Percentiles rank a stretch among this genome's conserved stretches.
These are phyloP conservation scores for Darksidea phi DNA, from an alignment of 495 filamentous ascomycete genomes.

Conservation along the genomic window DNA sequence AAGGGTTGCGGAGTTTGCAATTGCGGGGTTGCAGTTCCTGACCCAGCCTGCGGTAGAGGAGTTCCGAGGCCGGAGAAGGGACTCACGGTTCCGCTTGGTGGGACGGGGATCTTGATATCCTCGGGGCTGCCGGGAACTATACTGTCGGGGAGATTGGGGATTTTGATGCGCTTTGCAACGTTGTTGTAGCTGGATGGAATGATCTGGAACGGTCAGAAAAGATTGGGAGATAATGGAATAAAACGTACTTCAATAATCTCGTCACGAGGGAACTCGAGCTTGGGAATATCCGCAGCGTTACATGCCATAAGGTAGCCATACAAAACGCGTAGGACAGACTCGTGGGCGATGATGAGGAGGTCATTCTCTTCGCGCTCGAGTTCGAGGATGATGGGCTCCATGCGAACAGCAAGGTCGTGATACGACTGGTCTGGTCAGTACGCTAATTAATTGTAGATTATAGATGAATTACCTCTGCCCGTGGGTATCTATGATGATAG, in stretches of 20 bases:
- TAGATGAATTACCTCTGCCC: conserved; percentile 75
- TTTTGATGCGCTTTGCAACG: conserved; percentile 81
- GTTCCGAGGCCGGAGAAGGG: conserved; percentile 43
- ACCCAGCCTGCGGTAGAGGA: conserved; percentile 24
- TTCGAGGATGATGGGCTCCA: conserved; percentile 98
- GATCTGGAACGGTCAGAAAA: no score
- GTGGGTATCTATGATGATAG: conserved; percentile 94
- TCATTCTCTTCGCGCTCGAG: conserved; percentile 97
- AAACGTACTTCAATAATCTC: conserved; percentile 84
- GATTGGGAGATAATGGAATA: no score
- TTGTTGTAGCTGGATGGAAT: conserved; percentile 98
- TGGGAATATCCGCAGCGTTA: conserved; percentile 92
- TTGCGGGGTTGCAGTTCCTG: conserved; percentile 21
- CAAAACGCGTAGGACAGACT: conserved; percentile 90
- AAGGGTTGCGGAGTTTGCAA: conserved; percentile 19
- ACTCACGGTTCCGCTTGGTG: conserved; percentile 52
- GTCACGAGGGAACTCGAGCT: conserved; percentile 88
- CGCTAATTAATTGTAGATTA: background rate
- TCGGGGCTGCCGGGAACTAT: conserved; percentile 74
- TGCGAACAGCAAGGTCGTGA: conserved; percentile 92
- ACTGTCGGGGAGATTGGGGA: conserved; percentile 60
- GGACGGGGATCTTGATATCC: conserved; percentile 79
- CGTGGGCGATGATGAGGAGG: conserved; percentile 94
- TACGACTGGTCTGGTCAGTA: conserved; percentile 66
- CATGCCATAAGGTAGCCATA: conserved; percentile 99